phyloP scores from a whole-genome alignment of 345 rosid genomes.

The Nasturtium officinale region DNA sequence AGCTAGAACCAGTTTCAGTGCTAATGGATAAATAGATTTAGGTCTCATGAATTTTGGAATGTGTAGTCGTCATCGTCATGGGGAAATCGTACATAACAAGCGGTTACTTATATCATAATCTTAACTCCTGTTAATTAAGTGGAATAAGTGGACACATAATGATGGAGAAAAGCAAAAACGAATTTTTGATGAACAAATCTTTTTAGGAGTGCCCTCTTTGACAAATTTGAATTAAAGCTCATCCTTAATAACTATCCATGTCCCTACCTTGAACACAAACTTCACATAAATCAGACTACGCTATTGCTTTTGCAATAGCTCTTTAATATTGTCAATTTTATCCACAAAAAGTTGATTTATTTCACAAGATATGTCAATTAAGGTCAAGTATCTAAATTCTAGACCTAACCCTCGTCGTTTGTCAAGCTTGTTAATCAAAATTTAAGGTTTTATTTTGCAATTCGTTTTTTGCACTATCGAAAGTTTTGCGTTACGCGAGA shows the following conservation, averaged over 20 bases:
- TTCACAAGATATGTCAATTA: background rate
- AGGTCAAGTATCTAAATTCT: constrained; percentile 4
- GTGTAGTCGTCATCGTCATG: background rate
- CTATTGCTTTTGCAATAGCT: constrained; percentile 16
- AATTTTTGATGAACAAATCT: constrained; percentile 33
- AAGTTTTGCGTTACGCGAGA: constrained; percentile 10
- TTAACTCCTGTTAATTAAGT: background rate
- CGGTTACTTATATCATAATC: constrained; percentile 9
- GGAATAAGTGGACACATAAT: constrained; percentile 32
- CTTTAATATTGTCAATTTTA: constrained; percentile 3
- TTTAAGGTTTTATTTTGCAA: background rate
- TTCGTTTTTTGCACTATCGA: background rate
- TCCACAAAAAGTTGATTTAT: background rate
- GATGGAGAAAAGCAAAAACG: constrained; percentile 25
- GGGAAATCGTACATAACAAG: constrained; percentile 1
- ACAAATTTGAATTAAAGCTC: constrained; percentile 39
- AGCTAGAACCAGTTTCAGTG: background rate
- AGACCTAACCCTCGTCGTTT: background rate
- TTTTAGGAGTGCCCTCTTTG: constrained; percentile 37
- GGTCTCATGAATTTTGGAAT: background rate
- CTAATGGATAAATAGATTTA: background rate
- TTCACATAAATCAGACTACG: constrained; percentile 1
- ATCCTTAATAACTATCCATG: constrained; percentile 35
- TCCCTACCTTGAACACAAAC: constrained; percentile 38
- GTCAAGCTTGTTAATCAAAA: background rate